Evolutionary conservation across 768 basidiomycete species (phyloP).

Genomic region (Russula abietina): DNA sequence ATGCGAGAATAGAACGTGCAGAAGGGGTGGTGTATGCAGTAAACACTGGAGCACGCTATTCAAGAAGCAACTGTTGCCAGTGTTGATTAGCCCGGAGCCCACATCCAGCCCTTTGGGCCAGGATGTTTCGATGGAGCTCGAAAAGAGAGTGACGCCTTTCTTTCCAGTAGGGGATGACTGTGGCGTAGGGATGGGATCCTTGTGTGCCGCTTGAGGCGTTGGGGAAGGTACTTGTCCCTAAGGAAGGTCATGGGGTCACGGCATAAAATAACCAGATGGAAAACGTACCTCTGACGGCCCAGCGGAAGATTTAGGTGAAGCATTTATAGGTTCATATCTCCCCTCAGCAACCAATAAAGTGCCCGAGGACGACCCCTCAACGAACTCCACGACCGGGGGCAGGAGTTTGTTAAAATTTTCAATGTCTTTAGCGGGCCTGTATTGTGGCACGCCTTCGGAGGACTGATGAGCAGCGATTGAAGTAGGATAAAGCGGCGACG

Average conservation of each 20-base stretch:
- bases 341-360: slow-evolving; percentile 63
- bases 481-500: slow-evolving; percentile 53
- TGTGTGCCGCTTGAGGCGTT: not conserved
- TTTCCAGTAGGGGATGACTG: slow-evolving; percentile 24
- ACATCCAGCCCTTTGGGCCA: slow-evolving; percentile 50
- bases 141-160: slow-evolving; percentile 30
- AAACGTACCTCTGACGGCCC: slow-evolving; percentile 39
- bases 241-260: not conserved
- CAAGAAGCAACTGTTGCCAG: slow-evolving; percentile 92
- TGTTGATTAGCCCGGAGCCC: slow-evolving; percentile 71
- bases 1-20: slow-evolving; percentile 53
- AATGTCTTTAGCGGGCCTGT: slow-evolving; percentile 62
- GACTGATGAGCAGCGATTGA: slow-evolving; percentile 48
- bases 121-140: slow-evolving; percentile 50
- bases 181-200: slow-evolving; percentile 6
- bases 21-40: slow-evolving; percentile 84
- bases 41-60: slow-evolving; percentile 94
- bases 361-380: slow-evolving; percentile 80
- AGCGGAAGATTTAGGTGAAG: slow-evolving; percentile 47
- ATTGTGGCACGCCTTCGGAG: slow-evolving; percentile 49
- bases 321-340: slow-evolving; percentile 80
- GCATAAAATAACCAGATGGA: not conserved
- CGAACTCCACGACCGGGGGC: slow-evolving; percentile 74
- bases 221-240: slow-evolving; percentile 9
- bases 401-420: slow-evolving; percentile 74